Percentiles rank a stretch among this genome's conserved stretches.
phyloP scores from a whole-genome alignment of 768 basidiomycete species.

The Gloeophyllum trabeum region DNA sequence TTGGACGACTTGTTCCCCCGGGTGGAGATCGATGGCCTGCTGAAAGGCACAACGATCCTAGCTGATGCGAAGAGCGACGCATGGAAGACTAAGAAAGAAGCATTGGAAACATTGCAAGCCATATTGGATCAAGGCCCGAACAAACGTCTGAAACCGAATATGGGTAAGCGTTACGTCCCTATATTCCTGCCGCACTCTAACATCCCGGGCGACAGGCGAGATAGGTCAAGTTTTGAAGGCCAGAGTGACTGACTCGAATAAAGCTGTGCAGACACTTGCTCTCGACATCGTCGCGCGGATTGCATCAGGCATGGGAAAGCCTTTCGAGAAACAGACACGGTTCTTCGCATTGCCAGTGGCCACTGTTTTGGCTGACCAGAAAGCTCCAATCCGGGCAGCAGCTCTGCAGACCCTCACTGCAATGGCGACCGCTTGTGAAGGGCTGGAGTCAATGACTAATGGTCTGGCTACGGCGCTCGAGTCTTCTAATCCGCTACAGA shows the following conservation, averaged over 20 bases:
- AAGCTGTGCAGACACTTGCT: slow-evolving; percentile 83
- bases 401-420: slow-evolving; percentile 71
- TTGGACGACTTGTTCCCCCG: slow-evolving; percentile 93
- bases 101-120: slow-evolving; percentile 72
- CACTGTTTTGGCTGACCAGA: slow-evolving; percentile 86
- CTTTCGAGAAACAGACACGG: slow-evolving; percentile 84
- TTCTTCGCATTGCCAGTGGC: slow-evolving; percentile 69
- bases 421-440: slow-evolving; percentile 77
- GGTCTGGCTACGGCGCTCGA: slow-evolving; percentile 78
- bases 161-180: slow-evolving; percentile 44
- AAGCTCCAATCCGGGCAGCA: slow-evolving; percentile 71
- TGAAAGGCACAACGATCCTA: slow-evolving; percentile 76
- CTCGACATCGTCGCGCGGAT: slow-evolving; percentile 86
- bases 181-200: slow-evolving; percentile 2
- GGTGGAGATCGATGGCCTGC: slow-evolving; percentile 79
- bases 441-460: slow-evolving; percentile 70
- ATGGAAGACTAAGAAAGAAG: slow-evolving; percentile 97
- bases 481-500: slow-evolving; percentile 77
- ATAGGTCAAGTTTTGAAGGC: slow-evolving; percentile 83
- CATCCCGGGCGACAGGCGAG: slow-evolving; percentile 47
- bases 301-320: slow-evolving; percentile 89
- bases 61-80: slow-evolving; percentile 83
- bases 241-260: slow-evolving; percentile 86
- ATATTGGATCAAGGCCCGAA: slow-evolving; percentile 86
- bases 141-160: slow-evolving; percentile 80